Evolutionary conservation across 2,329 filamentous ascomycete genomes (phyloP).

Genomic region (Lachnellula suecica): DNA sequence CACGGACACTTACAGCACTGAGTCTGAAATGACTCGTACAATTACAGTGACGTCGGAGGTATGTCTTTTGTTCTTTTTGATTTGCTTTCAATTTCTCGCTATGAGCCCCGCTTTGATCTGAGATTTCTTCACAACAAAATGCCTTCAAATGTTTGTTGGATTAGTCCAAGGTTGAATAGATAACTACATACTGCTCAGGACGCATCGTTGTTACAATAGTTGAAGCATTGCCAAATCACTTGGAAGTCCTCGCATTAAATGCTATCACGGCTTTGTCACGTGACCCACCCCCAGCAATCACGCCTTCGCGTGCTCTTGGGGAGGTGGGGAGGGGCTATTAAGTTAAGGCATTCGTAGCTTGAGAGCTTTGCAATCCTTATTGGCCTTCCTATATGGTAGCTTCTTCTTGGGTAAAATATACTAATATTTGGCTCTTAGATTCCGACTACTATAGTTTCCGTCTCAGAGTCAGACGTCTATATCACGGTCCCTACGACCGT

Average conservation of each 20-base stretch:
- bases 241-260: background rate
- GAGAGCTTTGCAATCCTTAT: too few relatives aligned
- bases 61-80: background rate
- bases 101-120: background rate
- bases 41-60: background rate
- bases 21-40: too few relatives aligned
- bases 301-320: too few relatives aligned
- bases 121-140: too few relatives aligned
- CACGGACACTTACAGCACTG: background rate
- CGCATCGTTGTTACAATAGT: too few relatives aligned
- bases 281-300: background rate
- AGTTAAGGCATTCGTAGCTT: too few relatives aligned
- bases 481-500: background rate
- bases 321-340: too few relatives aligned
- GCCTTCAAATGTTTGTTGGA: too few relatives aligned
- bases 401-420: background rate
- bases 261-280: background rate
- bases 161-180: too few relatives aligned
- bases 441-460: background rate
- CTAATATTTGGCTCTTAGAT: background rate
- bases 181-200: too few relatives aligned
- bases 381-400: background rate
- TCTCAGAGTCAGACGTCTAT: background rate
- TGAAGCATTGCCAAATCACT: background rate
- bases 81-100: background rate